Percentiles rank a stretch among this genome's conserved stretches.
phyloP scores from a whole-genome alignment of 208 protist species.

The Leishmania tropica region DNA sequence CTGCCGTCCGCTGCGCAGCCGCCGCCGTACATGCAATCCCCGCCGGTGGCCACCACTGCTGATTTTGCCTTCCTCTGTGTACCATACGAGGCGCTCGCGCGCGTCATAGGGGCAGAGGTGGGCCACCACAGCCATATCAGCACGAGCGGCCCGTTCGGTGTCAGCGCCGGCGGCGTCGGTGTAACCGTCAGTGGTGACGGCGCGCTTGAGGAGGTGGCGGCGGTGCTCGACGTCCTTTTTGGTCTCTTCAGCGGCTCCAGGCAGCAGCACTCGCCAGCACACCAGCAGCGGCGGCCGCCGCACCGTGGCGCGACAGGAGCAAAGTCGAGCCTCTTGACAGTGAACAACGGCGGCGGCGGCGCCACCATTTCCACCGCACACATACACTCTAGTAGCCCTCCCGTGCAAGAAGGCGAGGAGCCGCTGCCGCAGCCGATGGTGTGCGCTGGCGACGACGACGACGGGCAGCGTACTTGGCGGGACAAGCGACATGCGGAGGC shows the following conservation, averaged over 20 bases:
- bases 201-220: slow-evolving; percentile 3
- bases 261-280: neutral
- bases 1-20: slow-evolving; percentile 4
- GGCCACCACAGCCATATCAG: neutral
- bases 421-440: neutral
- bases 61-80: slow-evolving; percentile 28
- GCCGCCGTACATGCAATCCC: slow-evolving; percentile 1
- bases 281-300: neutral
- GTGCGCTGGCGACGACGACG: neutral
- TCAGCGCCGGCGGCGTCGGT: neutral
- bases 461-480: neutral
- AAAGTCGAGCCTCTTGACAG: slow-evolving; percentile 11
- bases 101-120: neutral
- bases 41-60: slow-evolving; percentile 19
- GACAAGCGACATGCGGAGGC: neutral
- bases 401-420: neutral
- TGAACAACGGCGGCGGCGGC: neutral
- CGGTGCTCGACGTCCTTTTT: slow-evolving; percentile 9
- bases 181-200: neutral
- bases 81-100: slow-evolving; percentile 12
- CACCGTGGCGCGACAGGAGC: neutral
- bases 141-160: neutral
- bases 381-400: neutral
- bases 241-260: slow-evolving; percentile 4
- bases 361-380: neutral